A percentile compares a stretch with the other conserved stretches of the same genome.
Conservation (phyloP, 768 basidiomycete species). For the Hericium alpestre region DNA sequence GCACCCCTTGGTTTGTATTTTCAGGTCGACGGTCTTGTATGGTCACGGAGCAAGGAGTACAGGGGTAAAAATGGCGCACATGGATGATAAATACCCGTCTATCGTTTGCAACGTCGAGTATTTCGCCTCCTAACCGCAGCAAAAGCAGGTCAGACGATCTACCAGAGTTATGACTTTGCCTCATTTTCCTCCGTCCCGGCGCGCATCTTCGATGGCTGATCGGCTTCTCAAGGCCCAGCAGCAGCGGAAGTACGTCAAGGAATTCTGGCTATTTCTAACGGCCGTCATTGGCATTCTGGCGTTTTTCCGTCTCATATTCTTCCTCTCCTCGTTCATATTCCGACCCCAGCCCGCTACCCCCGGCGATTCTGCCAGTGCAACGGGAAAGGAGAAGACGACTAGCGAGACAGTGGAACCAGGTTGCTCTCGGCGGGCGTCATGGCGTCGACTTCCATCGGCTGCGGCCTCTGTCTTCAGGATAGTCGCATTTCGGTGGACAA, state of each 20-base stretch:
- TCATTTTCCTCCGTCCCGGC: conserved; percentile 5
- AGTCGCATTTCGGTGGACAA: conserved; percentile 36
- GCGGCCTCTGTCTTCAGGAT: conserved; percentile 35
- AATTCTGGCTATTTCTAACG: conserved; percentile 32
- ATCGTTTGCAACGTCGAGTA: not conserved
- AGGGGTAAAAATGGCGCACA: not conserved
- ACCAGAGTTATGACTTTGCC: conserved; percentile 5
- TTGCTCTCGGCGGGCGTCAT: conserved; percentile 14
- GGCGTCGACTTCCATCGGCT: conserved; percentile 27
- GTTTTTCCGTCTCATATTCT: conserved; percentile 20
- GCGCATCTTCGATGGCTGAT: conserved; percentile 23
- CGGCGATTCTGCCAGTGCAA: not conserved
- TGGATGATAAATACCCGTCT: too few species aligned
- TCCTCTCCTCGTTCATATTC: conserved; percentile 7
- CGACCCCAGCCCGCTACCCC: not conserved
- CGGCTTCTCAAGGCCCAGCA: conserved; percentile 23
- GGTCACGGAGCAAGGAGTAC: not conserved
- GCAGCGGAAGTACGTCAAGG: conserved; percentile 26
- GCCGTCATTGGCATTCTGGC: conserved; percentile 28
- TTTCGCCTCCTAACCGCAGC: not conserved
- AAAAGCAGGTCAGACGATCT: not conserved
- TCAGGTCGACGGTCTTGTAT: too few species aligned
- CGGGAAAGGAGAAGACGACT: conserved; percentile 8
- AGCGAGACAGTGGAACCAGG: conserved; percentile 9
- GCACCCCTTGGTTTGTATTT: too few species aligned